A percentile compares a stretch with the other conserved stretches of the same genome.
Evolutionary conservation across 805 yeast species (phyloP).

Genomic region (Candida palmyrensis): DNA sequence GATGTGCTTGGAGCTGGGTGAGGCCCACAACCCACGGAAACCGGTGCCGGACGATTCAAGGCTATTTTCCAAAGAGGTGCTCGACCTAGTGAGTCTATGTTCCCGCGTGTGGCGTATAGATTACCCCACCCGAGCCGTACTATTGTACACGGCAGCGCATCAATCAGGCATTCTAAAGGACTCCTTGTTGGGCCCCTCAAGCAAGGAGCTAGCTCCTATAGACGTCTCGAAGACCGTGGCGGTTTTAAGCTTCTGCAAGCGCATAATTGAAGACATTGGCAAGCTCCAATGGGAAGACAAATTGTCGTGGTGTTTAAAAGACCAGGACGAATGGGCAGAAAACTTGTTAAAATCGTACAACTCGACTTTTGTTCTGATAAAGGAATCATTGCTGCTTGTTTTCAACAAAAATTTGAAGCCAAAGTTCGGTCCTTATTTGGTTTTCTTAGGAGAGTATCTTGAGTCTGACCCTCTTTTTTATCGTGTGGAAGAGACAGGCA

Average conservation of each 20-base stretch:
- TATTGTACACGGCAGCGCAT: slow-evolving; percentile 47
- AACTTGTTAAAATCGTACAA: slow-evolving; percentile 42
- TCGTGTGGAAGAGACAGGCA: slow-evolving; percentile 26
- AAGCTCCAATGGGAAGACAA: slow-evolving; percentile 28
- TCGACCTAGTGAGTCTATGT: slow-evolving; percentile 39
- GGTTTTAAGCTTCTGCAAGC: slow-evolving; percentile 24
- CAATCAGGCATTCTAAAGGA: slow-evolving; percentile 26
- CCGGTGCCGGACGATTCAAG: slow-evolving; percentile 18
- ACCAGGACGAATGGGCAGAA: slow-evolving; percentile 47
- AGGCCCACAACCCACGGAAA: slow-evolving; percentile 6
- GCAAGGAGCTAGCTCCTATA: slow-evolving; percentile 25
- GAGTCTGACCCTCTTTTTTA: slow-evolving; percentile 42
- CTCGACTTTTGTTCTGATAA: slow-evolving; percentile 42
- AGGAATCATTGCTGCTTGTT: slow-evolving; percentile 35
- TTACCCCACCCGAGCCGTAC: slow-evolving; percentile 42
- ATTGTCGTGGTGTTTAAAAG: slow-evolving; percentile 31
- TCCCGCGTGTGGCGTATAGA: slow-evolving; percentile 58
- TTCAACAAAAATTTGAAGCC: slow-evolving; percentile 45
- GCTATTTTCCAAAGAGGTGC: slow-evolving; percentile 35
- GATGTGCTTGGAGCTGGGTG: slow-evolving; percentile 41
- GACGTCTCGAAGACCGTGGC: slow-evolving; percentile 20
- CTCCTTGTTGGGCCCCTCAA: slow-evolving; percentile 12
- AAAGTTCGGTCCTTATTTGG: slow-evolving; percentile 49
- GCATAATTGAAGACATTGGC: slow-evolving; percentile 24
- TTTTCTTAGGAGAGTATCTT: slow-evolving; percentile 45